Evolutionary conservation across 352 stramenopile genomes (phyloP).

Genomic region (Pythium folliculosum): DNA sequence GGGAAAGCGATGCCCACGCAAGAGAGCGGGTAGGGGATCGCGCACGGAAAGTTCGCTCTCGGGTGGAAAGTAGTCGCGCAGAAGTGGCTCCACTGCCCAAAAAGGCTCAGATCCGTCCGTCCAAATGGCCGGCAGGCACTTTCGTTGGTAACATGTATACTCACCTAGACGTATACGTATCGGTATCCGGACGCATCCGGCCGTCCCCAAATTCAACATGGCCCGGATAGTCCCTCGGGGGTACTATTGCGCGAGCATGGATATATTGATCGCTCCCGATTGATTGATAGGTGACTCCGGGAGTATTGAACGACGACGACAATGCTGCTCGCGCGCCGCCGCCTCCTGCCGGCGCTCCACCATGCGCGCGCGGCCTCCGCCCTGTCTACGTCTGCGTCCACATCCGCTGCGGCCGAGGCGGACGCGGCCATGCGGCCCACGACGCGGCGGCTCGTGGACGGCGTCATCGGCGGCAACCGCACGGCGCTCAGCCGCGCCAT

Average conservation of each 20-base stretch:
- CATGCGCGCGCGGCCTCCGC: background rate
- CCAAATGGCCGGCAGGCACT: conserved; percentile 9
- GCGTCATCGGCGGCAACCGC: conserved; percentile 54
- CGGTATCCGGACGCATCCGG: conserved; percentile 9
- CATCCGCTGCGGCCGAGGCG: background rate
- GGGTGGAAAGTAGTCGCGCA: background rate
- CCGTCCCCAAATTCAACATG: conserved; percentile 1
- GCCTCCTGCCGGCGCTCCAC: background rate
- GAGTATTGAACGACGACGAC: too few species aligned
- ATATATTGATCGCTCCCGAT: too few species aligned
- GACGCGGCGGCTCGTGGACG: conserved; percentile 58
- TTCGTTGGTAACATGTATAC: conserved; percentile 17
- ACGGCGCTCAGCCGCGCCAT: conserved; percentile 75
- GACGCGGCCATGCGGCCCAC: conserved; percentile 26
- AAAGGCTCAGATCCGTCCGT: background rate
- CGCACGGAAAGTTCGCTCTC: conserved; percentile 14
- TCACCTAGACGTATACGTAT: conserved; percentile 1
- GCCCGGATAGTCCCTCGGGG: background rate
- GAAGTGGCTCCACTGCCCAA: background rate
- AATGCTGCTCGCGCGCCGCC: conserved; percentile 3
- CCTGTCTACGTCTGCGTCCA: background rate
- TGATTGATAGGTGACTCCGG: conserved; percentile 1
- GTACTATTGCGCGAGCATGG: background rate
- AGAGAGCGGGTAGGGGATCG: conserved; percentile 9
- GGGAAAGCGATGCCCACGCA: conserved; percentile 9